phyloP scores from a whole-genome alignment of 495 filamentous ascomycete species.

The Aspergillus conjunctus region DNA sequence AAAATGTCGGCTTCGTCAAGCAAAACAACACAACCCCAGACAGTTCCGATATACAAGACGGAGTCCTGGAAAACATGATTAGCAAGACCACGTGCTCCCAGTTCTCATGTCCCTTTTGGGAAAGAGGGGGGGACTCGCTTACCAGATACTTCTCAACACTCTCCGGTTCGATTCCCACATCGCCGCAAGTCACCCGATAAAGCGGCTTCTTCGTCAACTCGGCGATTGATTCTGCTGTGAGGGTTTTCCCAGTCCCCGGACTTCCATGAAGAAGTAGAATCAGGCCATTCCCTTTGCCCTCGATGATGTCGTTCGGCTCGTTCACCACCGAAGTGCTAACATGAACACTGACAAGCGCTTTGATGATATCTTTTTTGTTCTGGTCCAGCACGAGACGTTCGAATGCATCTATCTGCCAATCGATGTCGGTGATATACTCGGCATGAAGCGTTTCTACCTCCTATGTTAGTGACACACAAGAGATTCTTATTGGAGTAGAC shows the following conservation, averaged over 20 bases:
- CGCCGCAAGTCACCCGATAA: slow-evolving; percentile 34
- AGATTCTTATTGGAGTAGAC: slow-evolving; percentile 19
- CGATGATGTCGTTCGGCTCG: slow-evolving; percentile 26
- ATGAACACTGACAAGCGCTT: slow-evolving; percentile 48
- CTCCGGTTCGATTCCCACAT: slow-evolving; percentile 40
- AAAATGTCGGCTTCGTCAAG: slow-evolving; percentile 62
- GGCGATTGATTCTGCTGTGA: slow-evolving; percentile 40
- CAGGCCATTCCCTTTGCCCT: slow-evolving; percentile 44
- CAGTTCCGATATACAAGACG: slow-evolving; percentile 40
- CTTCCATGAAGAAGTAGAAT: slow-evolving; percentile 55
- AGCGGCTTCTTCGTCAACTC: slow-evolving; percentile 31
- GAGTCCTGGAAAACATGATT: slow-evolving; percentile 11
- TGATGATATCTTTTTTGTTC: slow-evolving; percentile 55
- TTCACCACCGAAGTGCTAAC: slow-evolving; percentile 16
- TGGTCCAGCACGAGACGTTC: slow-evolving; percentile 52
- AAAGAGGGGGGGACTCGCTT: too few species aligned
- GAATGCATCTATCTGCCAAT: slow-evolving; percentile 55
- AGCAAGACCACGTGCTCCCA: too few species aligned
- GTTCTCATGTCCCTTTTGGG: too few species aligned
- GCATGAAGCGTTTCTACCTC: slow-evolving; percentile 3
- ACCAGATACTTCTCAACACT: slow-evolving; percentile 46
- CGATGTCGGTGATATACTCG: slow-evolving; percentile 39
- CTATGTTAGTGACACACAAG: background rate
- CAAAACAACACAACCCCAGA: slow-evolving; percentile 54
- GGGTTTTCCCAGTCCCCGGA: slow-evolving; percentile 48